These are phyloP conservation scores for Ustilago loliicola DNA, from an alignment of 1,284 basidiomycete species.

Conservation along the genomic window DNA sequence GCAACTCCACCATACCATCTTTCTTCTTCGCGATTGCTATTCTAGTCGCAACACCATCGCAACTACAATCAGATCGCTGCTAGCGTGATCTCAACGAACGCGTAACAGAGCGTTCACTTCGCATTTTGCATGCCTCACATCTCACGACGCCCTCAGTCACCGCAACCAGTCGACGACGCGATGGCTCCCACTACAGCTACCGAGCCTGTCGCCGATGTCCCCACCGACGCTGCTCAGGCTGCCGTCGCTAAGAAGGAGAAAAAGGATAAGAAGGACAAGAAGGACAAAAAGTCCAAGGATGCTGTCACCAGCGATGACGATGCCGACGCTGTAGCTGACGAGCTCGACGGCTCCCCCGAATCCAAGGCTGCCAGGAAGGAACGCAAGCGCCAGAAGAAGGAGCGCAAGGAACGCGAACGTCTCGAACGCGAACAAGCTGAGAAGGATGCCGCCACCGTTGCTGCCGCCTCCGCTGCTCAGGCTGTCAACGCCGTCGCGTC, in stretches of 20 bases:
- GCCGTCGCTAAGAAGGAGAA: conserved; percentile 7
- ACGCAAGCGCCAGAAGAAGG: conserved; percentile 52
- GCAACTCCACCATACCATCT: not conserved
- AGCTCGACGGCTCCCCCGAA: conserved; percentile 19
- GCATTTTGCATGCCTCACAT: not conserved
- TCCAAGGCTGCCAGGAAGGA: conserved; percentile 26
- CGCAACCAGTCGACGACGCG: conserved; percentile 4
- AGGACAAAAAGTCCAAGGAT: conserved; percentile 23
- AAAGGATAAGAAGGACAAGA: conserved; percentile 25
- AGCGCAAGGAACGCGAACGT: conserved; percentile 41
- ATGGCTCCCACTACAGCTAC: conserved; percentile 20
- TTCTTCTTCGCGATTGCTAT: not conserved
- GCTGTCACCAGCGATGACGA: conserved; percentile 23
- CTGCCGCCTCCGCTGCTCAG: conserved; percentile 48
- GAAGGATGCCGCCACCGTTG: conserved; percentile 52
- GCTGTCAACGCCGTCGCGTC: conserved; percentile 45
- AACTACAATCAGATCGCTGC: too few species aligned
- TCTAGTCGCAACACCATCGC: not conserved
- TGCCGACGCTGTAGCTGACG: conserved; percentile 33
- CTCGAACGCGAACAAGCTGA: conserved; percentile 54
- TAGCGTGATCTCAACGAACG: too few species aligned
- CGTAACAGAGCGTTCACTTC: too few species aligned
- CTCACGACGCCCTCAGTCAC: not conserved
- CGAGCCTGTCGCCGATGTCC: conserved; percentile 18
- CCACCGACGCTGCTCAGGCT: conserved; percentile 7